phyloP scores from a whole-genome alignment of 257 asterid species.

The Fraxinus americana region DNA sequence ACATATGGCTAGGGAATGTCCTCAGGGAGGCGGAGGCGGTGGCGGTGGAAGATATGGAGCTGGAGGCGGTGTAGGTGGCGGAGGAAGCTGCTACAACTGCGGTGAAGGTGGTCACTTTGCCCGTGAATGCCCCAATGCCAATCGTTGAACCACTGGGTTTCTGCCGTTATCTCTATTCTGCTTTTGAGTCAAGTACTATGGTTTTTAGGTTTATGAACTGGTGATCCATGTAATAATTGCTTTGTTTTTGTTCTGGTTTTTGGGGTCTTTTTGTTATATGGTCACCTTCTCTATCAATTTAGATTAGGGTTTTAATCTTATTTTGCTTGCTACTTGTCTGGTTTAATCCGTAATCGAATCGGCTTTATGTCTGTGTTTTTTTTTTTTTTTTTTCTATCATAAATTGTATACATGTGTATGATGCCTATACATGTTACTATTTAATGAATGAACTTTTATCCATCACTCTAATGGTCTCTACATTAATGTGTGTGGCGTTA shows the following conservation, averaged over 20 bases:
- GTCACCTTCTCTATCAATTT: conserved; percentile 22
- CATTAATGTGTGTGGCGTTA: too few relatives aligned
- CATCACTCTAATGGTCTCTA: too few relatives aligned
- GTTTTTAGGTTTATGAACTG: conserved; percentile 12
- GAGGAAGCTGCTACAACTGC: conserved; percentile 11
- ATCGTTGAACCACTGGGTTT: conserved; percentile 32
- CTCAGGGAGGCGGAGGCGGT: conserved; percentile 1
- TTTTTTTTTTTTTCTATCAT: background rate
- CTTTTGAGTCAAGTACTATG: conserved; percentile 17
- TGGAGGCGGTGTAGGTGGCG: conserved; percentile 1
- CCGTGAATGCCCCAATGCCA: conserved; percentile 20
- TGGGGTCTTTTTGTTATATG: conserved; percentile 9
- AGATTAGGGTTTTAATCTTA: conserved; percentile 21
- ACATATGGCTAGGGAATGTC: conserved; percentile 17
- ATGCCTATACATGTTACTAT: conserved; percentile 13
- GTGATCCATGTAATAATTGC: conserved; percentile 5
- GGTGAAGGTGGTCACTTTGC: conserved; percentile 17
- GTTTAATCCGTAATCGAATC: background rate
- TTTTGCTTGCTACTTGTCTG: background rate
- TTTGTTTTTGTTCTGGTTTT: conserved; percentile 22
- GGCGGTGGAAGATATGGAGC: background rate
- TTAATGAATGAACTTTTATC: conserved; percentile 18
- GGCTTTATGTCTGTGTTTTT: background rate
- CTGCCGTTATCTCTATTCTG: background rate
- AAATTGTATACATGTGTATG: conserved; percentile 26